Percentiles rank a stretch among this genome's conserved stretches.
Evolutionary conservation across 768 basidiomycete species (phyloP).

Genomic region (Pulveroboletus sp.): DNA sequence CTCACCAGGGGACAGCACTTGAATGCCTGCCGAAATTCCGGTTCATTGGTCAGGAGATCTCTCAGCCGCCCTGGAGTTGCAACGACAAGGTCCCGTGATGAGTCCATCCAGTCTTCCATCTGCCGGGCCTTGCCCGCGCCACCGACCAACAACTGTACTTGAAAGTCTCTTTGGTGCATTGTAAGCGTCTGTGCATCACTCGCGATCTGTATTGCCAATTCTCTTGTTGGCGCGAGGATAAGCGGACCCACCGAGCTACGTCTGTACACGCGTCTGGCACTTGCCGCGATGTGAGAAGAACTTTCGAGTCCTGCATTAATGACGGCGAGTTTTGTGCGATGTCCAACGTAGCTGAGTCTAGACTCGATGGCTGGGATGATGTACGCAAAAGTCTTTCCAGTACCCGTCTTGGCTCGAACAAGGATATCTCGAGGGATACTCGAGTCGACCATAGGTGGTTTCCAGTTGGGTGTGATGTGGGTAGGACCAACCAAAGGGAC

Average conservation of each 20-base stretch:
- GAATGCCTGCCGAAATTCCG: conserved; percentile 50
- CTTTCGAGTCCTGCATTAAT: conserved; percentile 37
- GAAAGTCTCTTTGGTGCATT: conserved; percentile 54
- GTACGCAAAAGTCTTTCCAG: conserved; percentile 87
- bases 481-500: neutral
- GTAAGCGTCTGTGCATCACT: conserved; percentile 70
- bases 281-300: conserved; percentile 28
- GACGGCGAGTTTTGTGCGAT: conserved; percentile 37
- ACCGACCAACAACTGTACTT: conserved; percentile 73
- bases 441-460: conserved; percentile 2
- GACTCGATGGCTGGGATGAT: conserved; percentile 82
- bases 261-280: conserved; percentile 37
- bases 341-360: conserved; percentile 56
- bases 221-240: conserved; percentile 85
- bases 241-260: conserved; percentile 59
- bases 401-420: conserved; percentile 85
- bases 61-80: conserved; percentile 85
- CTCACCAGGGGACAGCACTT: conserved; percentile 55
- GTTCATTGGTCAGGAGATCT: conserved; percentile 62
- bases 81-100: conserved; percentile 76
- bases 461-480: neutral
- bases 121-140: conserved; percentile 65
- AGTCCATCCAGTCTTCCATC: conserved; percentile 58
- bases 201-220: conserved; percentile 87
- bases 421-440: conserved; percentile 57